Percentiles rank a stretch among this genome's conserved stretches.
These are phyloP conservation scores for Diplodia mutila DNA, from an alignment of 2,329 filamentous ascomycete genomes.

Conservation along the genomic window DNA sequence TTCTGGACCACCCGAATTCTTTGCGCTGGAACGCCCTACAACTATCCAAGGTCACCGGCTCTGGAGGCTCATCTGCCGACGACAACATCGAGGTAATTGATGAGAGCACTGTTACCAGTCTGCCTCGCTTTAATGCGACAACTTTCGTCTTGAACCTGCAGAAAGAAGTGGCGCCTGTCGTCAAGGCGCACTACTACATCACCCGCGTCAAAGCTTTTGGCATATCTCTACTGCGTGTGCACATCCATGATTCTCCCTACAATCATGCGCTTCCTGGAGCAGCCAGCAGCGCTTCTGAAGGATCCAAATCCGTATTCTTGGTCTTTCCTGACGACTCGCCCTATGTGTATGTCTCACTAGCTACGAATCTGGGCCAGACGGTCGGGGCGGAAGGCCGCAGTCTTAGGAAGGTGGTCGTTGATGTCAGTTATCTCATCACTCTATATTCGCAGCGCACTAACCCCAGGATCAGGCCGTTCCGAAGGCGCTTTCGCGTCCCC, in stretches of 20 bases:
- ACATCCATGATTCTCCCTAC: constrained; percentile 81
- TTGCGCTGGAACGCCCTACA: constrained; percentile 59
- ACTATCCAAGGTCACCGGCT: constrained; percentile 43
- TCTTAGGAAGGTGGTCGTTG: constrained; percentile 71
- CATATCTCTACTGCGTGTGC: constrained; percentile 75
- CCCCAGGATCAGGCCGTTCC: constrained; percentile 65
- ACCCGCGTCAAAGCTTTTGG: constrained; percentile 71
- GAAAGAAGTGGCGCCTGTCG: constrained; percentile 71
- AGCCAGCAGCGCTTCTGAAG: constrained; percentile 49
- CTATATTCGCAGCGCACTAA: background rate
- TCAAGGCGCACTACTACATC: constrained; percentile 83
- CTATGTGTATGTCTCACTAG: constrained; percentile 68
- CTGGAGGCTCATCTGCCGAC: constrained; percentile 30
- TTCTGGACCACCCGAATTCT: constrained; percentile 57
- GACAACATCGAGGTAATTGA: constrained; percentile 44
- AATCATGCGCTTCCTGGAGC: constrained; percentile 31
- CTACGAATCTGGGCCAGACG: constrained; percentile 43
- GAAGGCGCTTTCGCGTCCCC: constrained; percentile 76
- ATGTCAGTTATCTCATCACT: constrained; percentile 40
- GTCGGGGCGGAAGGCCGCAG: constrained; percentile 51
- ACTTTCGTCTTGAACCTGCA: constrained; percentile 80
- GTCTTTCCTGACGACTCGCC: constrained; percentile 82
- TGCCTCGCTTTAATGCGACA: constrained; percentile 77
- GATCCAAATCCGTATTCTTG: constrained; percentile 74
- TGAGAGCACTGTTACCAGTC: constrained; percentile 39